Evolutionary conservation across 768 basidiomycete genomes (phyloP).

Genomic region (Cubamyces sp.): DNA sequence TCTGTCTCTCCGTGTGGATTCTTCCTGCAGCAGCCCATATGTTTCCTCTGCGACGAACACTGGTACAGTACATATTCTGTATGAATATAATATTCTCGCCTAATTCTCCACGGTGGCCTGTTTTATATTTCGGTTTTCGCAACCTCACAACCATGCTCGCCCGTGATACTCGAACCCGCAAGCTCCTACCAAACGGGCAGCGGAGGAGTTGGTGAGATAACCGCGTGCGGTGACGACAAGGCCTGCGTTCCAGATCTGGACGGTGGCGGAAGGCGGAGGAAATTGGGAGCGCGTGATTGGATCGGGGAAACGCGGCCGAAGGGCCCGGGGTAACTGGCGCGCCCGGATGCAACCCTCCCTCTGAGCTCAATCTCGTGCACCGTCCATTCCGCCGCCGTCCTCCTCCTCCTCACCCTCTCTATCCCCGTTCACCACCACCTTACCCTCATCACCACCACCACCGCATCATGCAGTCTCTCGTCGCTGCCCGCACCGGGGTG

Average conservation of each 20-base stretch:
- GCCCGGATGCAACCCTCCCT: constrained; percentile 10
- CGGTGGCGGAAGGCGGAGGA: constrained; percentile 16
- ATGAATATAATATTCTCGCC: constrained; percentile 21
- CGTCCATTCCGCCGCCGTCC: constrained; percentile 12
- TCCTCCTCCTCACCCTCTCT: constrained; percentile 2
- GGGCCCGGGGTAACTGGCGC: constrained; percentile 23
- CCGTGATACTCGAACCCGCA: too few species aligned
- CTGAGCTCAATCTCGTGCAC: constrained; percentile 26
- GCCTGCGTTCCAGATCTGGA: constrained; percentile 14
- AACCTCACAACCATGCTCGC: too few species aligned
- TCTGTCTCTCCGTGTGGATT: constrained; percentile 18
- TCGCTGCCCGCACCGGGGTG: constrained; percentile 38
- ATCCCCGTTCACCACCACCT: not conserved
- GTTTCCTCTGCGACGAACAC: constrained; percentile 10
- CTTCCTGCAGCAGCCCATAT: constrained; percentile 9
- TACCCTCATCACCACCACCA: constrained; percentile 3
- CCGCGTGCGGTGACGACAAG: constrained; percentile 11
- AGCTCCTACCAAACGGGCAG: not conserved
- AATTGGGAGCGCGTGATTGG: constrained; percentile 26
- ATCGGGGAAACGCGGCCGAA: constrained; percentile 27
- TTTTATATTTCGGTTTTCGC: not conserved
- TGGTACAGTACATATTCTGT: constrained; percentile 22
- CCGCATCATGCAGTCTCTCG: constrained; percentile 52
- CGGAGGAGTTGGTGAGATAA: not conserved
- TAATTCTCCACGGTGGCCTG: not conserved